Conservation (phyloP, 148 eudicot genomes). For the Dysphania ambrosioides region DNA sequence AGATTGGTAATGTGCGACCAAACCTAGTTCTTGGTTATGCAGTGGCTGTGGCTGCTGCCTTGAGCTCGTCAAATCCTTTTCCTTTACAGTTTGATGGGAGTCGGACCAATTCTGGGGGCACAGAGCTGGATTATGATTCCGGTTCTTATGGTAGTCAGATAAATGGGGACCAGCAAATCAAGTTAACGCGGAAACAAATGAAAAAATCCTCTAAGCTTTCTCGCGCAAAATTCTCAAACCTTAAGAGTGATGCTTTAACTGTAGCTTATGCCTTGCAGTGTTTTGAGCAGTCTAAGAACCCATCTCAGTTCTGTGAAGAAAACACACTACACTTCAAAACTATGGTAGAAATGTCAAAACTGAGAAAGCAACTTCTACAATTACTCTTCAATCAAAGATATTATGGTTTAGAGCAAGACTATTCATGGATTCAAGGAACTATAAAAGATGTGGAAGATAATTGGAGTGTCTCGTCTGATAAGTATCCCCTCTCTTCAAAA, state of each 20-base stretch:
- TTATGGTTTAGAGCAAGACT: slow-evolving; percentile 37
- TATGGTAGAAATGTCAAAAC: slow-evolving; percentile 85
- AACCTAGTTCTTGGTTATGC: slow-evolving; percentile 70
- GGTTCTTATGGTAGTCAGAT: slow-evolving; percentile 16
- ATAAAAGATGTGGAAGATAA: slow-evolving; percentile 56
- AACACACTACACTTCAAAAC: slow-evolving; percentile 55
- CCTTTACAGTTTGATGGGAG: slow-evolving; percentile 47
- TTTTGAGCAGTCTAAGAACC: slow-evolving; percentile 55
- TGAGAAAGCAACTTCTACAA: slow-evolving; percentile 74
- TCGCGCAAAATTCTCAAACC: slow-evolving; percentile 64
- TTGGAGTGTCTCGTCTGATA: slow-evolving; percentile 51
- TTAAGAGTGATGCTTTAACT: slow-evolving; percentile 77
- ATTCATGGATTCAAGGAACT: slow-evolving; percentile 60
- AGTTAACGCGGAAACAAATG: slow-evolving; percentile 42
- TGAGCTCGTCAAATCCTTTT: slow-evolving; percentile 80
- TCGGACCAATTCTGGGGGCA: slow-evolving; percentile 25
- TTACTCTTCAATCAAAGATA: slow-evolving; percentile 49
- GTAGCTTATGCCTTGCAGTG: slow-evolving; percentile 76
- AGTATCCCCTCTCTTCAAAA: slow-evolving; percentile 38
- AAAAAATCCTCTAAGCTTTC: slow-evolving; percentile 53
- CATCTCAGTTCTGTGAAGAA: slow-evolving; percentile 50
- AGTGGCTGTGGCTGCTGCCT: slow-evolving; percentile 74
- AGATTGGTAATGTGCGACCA: slow-evolving; percentile 37
- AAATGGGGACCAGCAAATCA: slow-evolving; percentile 30
- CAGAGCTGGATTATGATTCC: slow-evolving; percentile 29